Percentiles rank a stretch among this genome's conserved stretches.
These are phyloP conservation scores for Corchorus olitorius DNA, from an alignment of 345 rosid genomes.

Conservation along the genomic window DNA sequence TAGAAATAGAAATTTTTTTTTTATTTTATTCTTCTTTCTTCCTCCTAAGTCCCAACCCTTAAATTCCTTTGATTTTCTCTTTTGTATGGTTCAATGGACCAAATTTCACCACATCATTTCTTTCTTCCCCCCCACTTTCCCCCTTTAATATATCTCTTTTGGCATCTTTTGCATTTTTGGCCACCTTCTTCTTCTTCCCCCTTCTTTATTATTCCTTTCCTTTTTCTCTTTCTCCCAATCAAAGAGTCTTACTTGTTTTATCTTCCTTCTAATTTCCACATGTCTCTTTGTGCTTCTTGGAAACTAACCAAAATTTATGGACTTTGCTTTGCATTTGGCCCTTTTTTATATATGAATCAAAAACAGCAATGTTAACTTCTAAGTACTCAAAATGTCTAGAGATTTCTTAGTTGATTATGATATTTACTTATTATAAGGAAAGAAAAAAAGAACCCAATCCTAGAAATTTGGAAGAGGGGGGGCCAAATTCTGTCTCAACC, in stretches of 20 bases:
- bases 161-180: slow-evolving; percentile 7
- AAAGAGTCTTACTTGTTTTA: neutral
- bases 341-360: neutral
- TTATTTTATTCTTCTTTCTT: neutral
- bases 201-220: neutral
- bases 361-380: neutral
- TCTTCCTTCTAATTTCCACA: neutral
- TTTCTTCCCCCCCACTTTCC: neutral
- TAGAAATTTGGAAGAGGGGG: too few species aligned
- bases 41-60: neutral
- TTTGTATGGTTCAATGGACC: slow-evolving; percentile 14
- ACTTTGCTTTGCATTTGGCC: neutral
- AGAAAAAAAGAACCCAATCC: too few species aligned
- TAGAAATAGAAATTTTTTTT: neutral
- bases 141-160: neutral
- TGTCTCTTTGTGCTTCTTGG: neutral
- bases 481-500: too few species aligned
- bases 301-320: neutral
- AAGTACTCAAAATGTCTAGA: neutral
- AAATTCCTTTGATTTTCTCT: neutral
- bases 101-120: slow-evolving; percentile 21
- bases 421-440: too few species aligned
- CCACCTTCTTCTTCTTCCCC: too few species aligned
- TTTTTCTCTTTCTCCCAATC: neutral
- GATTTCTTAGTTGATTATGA: too few species aligned